Base-by-base conservation (phyloP, 78 protist species). In the Dictyostelium brefeldianum region DNA sequence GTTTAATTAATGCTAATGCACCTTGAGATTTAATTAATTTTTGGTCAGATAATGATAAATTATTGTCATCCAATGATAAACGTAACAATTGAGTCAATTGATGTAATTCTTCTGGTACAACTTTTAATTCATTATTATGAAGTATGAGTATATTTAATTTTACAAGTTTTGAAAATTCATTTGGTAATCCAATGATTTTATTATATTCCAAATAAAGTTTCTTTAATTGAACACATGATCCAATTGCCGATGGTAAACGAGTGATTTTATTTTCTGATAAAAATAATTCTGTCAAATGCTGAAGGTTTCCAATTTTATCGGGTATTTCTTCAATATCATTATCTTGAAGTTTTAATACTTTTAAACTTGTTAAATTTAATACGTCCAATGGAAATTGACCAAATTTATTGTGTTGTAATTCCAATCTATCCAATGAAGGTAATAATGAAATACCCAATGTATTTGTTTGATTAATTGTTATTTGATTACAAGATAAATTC, bases 381-480 rank as follows among this genome's bases (percentile, higher is more conserved):
- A 90, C 48, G 46, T 64, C 87, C 56, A 50, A 70, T 27, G 95
- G 95, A 4, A 90, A 50, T 8, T 46, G 54, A 36, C 78, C 71
- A 17, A 90, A 71, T 56, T 77, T 80, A 84, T 90, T 90, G 59
- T 90, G 95, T 65, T 81, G 89, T 18, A 80, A 27, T 17, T 80
- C 71, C 0, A 90, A 29, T 29, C 53, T 81, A 20, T 56, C 74
- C 20, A 90, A 78, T 6, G 71, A 25, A 3, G 83, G 53, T 8
- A 90, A n/a, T 69, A 54, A 25, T 22, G 82, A 65, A 3, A 90
- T 31, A 29, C 85, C 95, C 18, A 62, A 14, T 12, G 78, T 74
- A 46, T 78, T 54, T 4, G 78, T 9, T 14, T 27, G 31, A 43
- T 22, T 27, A 0, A 78, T 62, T 0, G 18, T 8, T 11, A 90